These are phyloP conservation scores for Elaeagnus macrophylla DNA, from an alignment of 306 rosid species.

Conservation along the genomic window DNA sequence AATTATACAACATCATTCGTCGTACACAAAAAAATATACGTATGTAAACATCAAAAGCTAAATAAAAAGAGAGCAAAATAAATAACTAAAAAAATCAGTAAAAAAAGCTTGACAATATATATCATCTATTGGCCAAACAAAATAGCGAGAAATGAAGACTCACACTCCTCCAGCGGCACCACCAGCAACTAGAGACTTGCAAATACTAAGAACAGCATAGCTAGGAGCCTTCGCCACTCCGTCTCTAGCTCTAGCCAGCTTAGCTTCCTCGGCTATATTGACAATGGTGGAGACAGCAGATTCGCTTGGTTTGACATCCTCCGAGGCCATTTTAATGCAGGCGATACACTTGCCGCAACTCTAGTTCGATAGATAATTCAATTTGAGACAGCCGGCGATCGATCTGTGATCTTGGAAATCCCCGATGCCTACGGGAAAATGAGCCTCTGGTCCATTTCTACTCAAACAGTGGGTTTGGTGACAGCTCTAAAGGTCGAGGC, in stretches of 20 bases:
- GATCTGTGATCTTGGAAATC: background rate
- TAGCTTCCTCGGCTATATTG: slow-evolving; percentile 85
- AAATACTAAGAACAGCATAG: slow-evolving; percentile 52
- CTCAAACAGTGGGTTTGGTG: slow-evolving; percentile 2
- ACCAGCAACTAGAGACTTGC: slow-evolving; percentile 91
- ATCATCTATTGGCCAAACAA: background rate
- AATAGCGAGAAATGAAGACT: slow-evolving; percentile 36
- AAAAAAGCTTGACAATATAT: background rate
- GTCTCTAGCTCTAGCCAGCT: slow-evolving; percentile 84
- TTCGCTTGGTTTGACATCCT: slow-evolving; percentile 76
- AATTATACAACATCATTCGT: too few relatives aligned
- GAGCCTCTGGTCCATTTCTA: slow-evolving; percentile 8
- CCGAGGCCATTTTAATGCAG: slow-evolving; percentile 63
- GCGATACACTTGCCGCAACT: slow-evolving; percentile 5
- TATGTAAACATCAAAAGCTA: too few relatives aligned
- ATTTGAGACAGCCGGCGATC: slow-evolving; percentile 19
- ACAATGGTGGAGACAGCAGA: slow-evolving; percentile 77
- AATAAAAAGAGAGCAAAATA: too few relatives aligned
- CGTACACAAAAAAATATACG: too few relatives aligned
- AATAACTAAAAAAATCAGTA: background rate
- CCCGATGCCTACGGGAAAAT: slow-evolving; percentile 12
- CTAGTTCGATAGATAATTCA: slow-evolving; percentile 12
- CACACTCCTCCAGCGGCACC: slow-evolving; percentile 99
- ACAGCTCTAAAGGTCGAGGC: slow-evolving; percentile 1
- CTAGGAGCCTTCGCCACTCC: slow-evolving; percentile 66